Conservation (phyloP, 805 yeast species). For the Sporopachydermia quercuum region DNA sequence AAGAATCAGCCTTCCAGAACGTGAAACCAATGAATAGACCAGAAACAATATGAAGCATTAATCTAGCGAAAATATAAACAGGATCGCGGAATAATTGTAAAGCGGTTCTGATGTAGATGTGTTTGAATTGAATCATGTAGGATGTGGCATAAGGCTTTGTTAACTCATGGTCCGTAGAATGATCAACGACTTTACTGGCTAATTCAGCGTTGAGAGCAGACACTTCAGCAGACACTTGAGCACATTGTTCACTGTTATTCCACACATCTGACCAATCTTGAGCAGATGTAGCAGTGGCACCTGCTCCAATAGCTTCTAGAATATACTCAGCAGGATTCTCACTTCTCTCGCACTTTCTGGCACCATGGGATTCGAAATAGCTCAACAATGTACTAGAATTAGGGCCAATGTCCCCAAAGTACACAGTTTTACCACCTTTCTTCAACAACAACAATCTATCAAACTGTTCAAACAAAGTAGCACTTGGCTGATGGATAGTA, state of each 20-base stretch:
- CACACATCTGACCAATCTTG: slow-evolving; percentile 55
- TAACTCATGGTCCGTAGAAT: slow-evolving; percentile 12
- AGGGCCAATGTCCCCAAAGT: slow-evolving; percentile 68
- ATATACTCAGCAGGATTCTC: slow-evolving; percentile 73
- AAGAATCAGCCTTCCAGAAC: slow-evolving; percentile 40
- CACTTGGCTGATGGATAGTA: slow-evolving; percentile 27
- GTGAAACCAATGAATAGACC: slow-evolving; percentile 62
- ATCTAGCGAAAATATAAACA: slow-evolving; percentile 45
- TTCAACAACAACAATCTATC: slow-evolving; percentile 16
- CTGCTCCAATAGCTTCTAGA: slow-evolving; percentile 64
- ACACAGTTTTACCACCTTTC: slow-evolving; percentile 36
- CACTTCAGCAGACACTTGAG: slow-evolving; percentile 20
- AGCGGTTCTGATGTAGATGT: slow-evolving; percentile 27
- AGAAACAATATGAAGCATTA: slow-evolving; percentile 30
- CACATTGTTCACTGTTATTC: slow-evolving; percentile 24
- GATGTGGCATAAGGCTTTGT: slow-evolving; percentile 28
- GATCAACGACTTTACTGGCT: slow-evolving; percentile 14
- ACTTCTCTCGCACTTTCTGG: slow-evolving; percentile 40
- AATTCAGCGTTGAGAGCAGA: slow-evolving; percentile 18
- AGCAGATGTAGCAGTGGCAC: slow-evolving; percentile 48
- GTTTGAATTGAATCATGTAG: slow-evolving; percentile 27
- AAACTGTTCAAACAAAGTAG: slow-evolving; percentile 18
- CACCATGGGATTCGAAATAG: slow-evolving; percentile 63
- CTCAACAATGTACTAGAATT: slow-evolving; percentile 40
- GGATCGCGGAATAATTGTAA: slow-evolving; percentile 45